phyloP scores from a whole-genome alignment of 2,329 filamentous ascomycete species.

The Ceratocystis albifundus region DNA sequence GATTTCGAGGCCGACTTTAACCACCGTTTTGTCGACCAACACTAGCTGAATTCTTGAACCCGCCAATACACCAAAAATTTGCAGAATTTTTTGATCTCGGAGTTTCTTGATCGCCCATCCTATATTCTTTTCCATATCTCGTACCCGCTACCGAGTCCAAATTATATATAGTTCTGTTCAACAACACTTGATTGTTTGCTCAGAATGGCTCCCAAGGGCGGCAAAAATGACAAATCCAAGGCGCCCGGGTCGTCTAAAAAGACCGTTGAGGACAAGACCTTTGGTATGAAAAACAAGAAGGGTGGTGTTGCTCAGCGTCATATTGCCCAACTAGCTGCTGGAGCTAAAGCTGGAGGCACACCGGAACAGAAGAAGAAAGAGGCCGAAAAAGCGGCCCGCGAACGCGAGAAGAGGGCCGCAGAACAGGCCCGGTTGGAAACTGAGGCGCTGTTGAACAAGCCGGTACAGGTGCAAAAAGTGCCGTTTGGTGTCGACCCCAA shows the following conservation, averaged over 20 bases:
- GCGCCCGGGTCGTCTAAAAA: conserved; percentile 52
- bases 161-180: too few relatives aligned
- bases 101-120: background rate
- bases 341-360: conserved; percentile 61
- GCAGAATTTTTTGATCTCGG: conserved; percentile 9
- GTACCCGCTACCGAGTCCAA: too few relatives aligned
- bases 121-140: background rate
- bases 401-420: conserved; percentile 82
- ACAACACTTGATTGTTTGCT: conserved; percentile 24
- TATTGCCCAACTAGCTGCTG: conserved; percentile 70
- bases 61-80: conserved; percentile 6
- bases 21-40: conserved; percentile 20
- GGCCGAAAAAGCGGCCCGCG: conserved; percentile 54
- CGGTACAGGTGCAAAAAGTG: conserved; percentile 92
- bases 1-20: background rate
- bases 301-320: conserved; percentile 79
- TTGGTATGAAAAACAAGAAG: conserved; percentile 99
- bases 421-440: conserved; percentile 73
- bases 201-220: conserved; percentile 62
- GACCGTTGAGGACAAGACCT: conserved; percentile 83
- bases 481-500: conserved; percentile 97
- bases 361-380: conserved; percentile 76
- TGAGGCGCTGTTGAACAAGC: conserved; percentile 74
- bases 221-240: conserved; percentile 33
- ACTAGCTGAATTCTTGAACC: conserved; percentile 15